phyloP scores from a whole-genome alignment of 1,284 basidiomycete genomes.

The Rhodofomes roseus region DNA sequence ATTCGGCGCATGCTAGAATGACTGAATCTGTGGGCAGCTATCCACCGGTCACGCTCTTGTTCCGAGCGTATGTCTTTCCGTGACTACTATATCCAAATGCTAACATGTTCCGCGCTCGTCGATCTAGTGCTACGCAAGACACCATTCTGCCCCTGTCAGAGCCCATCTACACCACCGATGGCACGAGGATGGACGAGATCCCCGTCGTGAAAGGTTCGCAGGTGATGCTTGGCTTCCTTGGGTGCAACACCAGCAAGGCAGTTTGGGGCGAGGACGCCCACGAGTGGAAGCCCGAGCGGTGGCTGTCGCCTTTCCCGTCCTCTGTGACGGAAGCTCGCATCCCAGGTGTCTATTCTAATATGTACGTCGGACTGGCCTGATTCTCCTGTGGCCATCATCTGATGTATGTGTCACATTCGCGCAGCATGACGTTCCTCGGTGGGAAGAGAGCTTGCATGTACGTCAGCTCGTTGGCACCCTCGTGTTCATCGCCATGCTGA shows the following conservation, averaged over 20 bases:
- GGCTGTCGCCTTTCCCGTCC: constrained; percentile 11
- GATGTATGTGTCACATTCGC: neutral
- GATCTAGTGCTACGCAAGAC: constrained; percentile 8
- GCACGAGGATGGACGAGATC: constrained; percentile 12
- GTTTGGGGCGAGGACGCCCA: constrained; percentile 20
- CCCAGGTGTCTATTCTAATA: constrained; percentile 16
- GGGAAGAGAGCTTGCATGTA: constrained; percentile 7
- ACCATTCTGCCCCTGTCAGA: constrained; percentile 10
- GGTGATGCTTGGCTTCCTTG: constrained; percentile 13
- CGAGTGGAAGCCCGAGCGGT: constrained; percentile 22
- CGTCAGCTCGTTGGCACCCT: neutral
- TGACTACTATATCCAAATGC: too few species aligned
- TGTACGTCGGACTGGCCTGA: constrained; percentile 11
- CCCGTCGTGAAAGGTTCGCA: constrained; percentile 11
- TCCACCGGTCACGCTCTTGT: neutral
- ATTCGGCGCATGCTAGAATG: neutral
- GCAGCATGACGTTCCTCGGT: constrained; percentile 3
- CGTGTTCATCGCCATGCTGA: neutral
- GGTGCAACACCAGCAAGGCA: constrained; percentile 13
- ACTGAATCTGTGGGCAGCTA: neutral
- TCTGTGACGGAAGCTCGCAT: constrained; percentile 10
- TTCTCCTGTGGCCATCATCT: neutral
- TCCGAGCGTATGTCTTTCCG: neutral
- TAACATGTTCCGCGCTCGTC: neutral
- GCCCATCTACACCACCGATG: constrained; percentile 13